These are phyloP conservation scores for Sarocladium oryzae DNA, from an alignment of 2,329 filamentous ascomycete species.

Conservation along the genomic window DNA sequence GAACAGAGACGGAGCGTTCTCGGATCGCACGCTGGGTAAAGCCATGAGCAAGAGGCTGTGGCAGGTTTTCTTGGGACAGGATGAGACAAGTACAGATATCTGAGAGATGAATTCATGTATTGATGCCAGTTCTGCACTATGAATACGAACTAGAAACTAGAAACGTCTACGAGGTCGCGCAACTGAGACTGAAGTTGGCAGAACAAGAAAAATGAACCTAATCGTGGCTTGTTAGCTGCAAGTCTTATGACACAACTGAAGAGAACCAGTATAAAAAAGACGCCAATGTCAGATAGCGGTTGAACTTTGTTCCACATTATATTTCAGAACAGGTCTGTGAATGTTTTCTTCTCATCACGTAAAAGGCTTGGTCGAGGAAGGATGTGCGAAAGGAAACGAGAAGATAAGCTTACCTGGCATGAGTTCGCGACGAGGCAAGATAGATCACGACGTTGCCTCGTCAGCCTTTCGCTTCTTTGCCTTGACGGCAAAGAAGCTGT, in stretches of 20 bases:
- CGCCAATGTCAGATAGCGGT: slow-evolving; percentile 67
- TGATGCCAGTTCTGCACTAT: too few species aligned
- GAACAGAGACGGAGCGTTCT: slow-evolving; percentile 50
- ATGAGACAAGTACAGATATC: slow-evolving; percentile 50
- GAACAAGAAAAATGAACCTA: slow-evolving; percentile 6
- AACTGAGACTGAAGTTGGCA: neutral
- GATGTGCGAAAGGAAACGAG: slow-evolving; percentile 3
- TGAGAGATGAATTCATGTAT: too few species aligned
- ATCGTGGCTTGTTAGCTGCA: slow-evolving; percentile 18
- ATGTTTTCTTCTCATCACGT: slow-evolving; percentile 63
- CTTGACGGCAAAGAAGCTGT: slow-evolving; percentile 62
- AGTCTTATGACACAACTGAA: slow-evolving; percentile 9
- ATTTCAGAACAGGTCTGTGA: slow-evolving; percentile 83
- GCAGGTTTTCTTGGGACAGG: slow-evolving; percentile 52
- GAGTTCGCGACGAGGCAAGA: neutral
- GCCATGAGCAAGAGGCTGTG: slow-evolving; percentile 52
- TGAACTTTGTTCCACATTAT: slow-evolving; percentile 65
- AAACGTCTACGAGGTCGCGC: neutral
- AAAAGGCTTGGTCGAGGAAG: slow-evolving; percentile 16
- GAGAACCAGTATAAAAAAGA: slow-evolving; percentile 13
- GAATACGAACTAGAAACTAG: too few species aligned
- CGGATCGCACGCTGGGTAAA: slow-evolving; percentile 48
- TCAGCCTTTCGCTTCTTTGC: slow-evolving; percentile 21
- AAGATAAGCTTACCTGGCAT: slow-evolving; percentile 32
- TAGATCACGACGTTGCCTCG: slow-evolving; percentile 13